A percentile compares a stretch with the other conserved stretches of the same genome.
These are phyloP conservation scores for Coniochaeta sp. DNA, from an alignment of 2,329 filamentous ascomycete genomes.

Conservation along the genomic window DNA sequence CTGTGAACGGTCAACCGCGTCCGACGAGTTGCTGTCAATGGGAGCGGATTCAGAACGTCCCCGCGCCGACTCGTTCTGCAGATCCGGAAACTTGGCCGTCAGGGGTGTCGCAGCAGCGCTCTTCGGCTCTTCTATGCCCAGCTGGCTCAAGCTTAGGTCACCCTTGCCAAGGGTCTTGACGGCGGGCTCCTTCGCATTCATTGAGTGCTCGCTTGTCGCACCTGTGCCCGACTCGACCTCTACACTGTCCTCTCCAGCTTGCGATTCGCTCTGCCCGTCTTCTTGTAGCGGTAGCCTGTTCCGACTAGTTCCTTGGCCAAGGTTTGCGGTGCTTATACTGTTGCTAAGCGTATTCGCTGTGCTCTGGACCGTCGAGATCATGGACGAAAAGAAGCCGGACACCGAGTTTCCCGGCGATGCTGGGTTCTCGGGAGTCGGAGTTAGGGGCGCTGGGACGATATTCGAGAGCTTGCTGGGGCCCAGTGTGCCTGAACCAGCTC, in stretches of 20 bases:
- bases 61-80: slow-evolving; percentile 29
- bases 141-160: slow-evolving; percentile 79
- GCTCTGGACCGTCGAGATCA: slow-evolving; percentile 89
- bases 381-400: slow-evolving; percentile 83
- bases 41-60: slow-evolving; percentile 53
- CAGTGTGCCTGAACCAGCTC: slow-evolving; percentile 46
- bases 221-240: slow-evolving; percentile 36
- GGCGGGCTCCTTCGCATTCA: slow-evolving; percentile 61
- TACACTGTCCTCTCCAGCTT: slow-evolving; percentile 25
- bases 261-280: slow-evolving; percentile 18
- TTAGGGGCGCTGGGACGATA: slow-evolving; percentile 62
- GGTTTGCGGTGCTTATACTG: slow-evolving; percentile 61
- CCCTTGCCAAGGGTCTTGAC: slow-evolving; percentile 85
- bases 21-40: slow-evolving; percentile 28
- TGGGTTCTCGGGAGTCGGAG: slow-evolving; percentile 67
- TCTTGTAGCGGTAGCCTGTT: slow-evolving; percentile 17
- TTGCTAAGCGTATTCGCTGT: slow-evolving; percentile 70
- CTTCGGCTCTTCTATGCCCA: slow-evolving; percentile 65
- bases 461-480: slow-evolving; percentile 84
- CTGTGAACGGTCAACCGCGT: slow-evolving; percentile 24
- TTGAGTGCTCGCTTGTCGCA: slow-evolving; percentile 28
- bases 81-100: slow-evolving; percentile 45
- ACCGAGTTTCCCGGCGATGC: slow-evolving; percentile 40
- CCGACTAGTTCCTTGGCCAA: slow-evolving; percentile 40
- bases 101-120: slow-evolving; percentile 48